Base-by-base conservation (phyloP, 2,329 filamentous ascomycete species). In the Corinectria fuckeliana region DNA sequence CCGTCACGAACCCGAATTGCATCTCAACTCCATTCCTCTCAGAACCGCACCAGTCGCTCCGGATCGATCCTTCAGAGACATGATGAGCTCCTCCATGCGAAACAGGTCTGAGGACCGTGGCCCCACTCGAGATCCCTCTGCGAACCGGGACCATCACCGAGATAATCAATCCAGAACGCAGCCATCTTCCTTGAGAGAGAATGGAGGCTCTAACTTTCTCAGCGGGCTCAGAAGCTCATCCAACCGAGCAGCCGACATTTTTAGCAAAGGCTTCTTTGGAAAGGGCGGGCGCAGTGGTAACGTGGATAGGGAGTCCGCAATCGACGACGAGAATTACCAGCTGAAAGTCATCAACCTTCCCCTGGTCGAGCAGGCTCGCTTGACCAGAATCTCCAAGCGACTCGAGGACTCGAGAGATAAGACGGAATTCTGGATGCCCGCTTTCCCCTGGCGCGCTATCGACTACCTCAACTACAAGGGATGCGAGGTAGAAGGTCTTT, bases 361-460 rank as follows among this genome's bases (percentile, higher is more conserved):
- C 1, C 80, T 98, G 26, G 84, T 96, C 23, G 90, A 97, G 74
- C 94, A 98, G 77, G 93, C 93, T 6, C 88, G 94, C n/a, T 82
- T 88, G 64, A 97, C 94, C 0, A 86, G 94, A 63, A 97, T 98
- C 72, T 96, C 93, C 7, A 96, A 94, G 76, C 87, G 90, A 26
- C 80, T 98, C 41, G 92, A 96, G 71, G 87, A 91, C 61, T 97
- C 93, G 9, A 87, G 89, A 62, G 94, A 98, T 72, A 97, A 97
- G 81, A 98, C 94, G 0, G 94, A 97, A 72, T 98, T 96, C 72
- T 98, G 94, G 94, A 97, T 98, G 93, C 94, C 94, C 11, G 91
- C 93, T 6, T 89, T 98, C 58, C 93, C 94, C 0, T 97, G 94
- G 91, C 85, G 94, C 63, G 96, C 93, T 58, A 97, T 98, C 65